Evolutionary conservation across 305 asterid species (phyloP), one percentile per base, ranked within the genome.

Genomic region (Solanum chacoense): DNA sequence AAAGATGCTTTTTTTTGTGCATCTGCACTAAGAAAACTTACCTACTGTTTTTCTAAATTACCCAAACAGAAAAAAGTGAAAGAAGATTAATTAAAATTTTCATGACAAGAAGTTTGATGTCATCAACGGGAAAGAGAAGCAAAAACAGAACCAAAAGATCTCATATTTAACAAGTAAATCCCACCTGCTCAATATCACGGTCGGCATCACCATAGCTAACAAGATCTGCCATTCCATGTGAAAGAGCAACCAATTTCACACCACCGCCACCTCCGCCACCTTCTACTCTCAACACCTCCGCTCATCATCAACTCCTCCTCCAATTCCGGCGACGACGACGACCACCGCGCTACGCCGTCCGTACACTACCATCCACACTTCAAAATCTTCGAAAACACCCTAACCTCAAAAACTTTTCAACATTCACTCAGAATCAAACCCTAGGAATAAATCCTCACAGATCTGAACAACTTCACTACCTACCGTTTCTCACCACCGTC

Each of bases 141-240:
- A 59, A 50, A 22, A 38, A 59, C 26, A 84, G 18, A 34, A 12
- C 16, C 40, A 72, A 12, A 85, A 38, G 86, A 72, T 87, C 72
- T 91, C 78, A 90, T 36, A 6, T 35, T 35, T 9, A 9, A 75
- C 28, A 73, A n/a, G 35, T 40, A 89, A 86, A 89, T 77, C 38
- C 26, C 26, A 96, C 99, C 99, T 95, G 99, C 91, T 96, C 98
- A 89, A 93, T 93, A 92, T 95, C 98, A 90, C 98, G 99, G 90
- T 93, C 92, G 84, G 96, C 94, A 94, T 96, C 93, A 90, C 95
- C 94, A 94, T 92, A 93, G 93, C 96, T 96, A 95, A 91, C 95
- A 94, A 95, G 98, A 97, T 95, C 99, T 95, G 98, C 99, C 99
- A 97, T 97, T 95, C 99, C 95, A 94, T 93, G 98, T 92, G 97